Base-by-base conservation (phyloP, 208 protist genomes). In the Trypanosoma boissoni region DNA sequence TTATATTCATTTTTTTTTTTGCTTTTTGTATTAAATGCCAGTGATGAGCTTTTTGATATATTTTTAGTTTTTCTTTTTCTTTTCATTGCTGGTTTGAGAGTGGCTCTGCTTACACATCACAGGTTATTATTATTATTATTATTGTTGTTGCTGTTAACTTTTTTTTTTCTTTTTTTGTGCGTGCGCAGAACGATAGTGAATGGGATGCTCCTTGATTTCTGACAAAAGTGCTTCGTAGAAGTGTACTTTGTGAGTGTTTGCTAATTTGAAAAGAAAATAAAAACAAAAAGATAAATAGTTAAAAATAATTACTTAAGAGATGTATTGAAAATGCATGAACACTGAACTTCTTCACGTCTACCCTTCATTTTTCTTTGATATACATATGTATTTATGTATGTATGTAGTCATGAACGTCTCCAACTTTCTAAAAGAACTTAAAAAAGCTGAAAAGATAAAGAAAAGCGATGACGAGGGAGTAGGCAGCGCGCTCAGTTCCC, bases 401-500 rank as follows among this genome's bases (percentile, higher is more conserved):
- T 49, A 26, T 10, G 8, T 8, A 54, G n/a, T 31, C 21, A 91
- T 91, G 84, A 67, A 88, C 52, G 84, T 91, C 36, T 82, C 74
- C 4, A 68, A 68, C 16, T 91, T 91, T 72, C 58, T 91, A 2
- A 91, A 84, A 52, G 74, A 75, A 18, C 79, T 91, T 27, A 91
- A 84, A 48, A 76, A 75, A 26, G 66, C 57, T 10, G 8, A 23
- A 2, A 26, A 61, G 18, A 34, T 21, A 3, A 18, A 4, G 29
- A n/a, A 16, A 10, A 16, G 45, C 23, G 16, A 10, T 0, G 10
- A 26, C 18, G 16, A 21, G 50, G 36, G 26, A 48, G 45, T 6
- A 16, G 12, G 34, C 12, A 12, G 34, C 8, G 12, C 6, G 34
- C 12, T 39, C 8, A 12, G 34, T 39, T 16, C 8, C 34, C 34